Evolutionary conservation across 257 asterid genomes (phyloP).

Genomic region (Marsdenia floribunda): DNA sequence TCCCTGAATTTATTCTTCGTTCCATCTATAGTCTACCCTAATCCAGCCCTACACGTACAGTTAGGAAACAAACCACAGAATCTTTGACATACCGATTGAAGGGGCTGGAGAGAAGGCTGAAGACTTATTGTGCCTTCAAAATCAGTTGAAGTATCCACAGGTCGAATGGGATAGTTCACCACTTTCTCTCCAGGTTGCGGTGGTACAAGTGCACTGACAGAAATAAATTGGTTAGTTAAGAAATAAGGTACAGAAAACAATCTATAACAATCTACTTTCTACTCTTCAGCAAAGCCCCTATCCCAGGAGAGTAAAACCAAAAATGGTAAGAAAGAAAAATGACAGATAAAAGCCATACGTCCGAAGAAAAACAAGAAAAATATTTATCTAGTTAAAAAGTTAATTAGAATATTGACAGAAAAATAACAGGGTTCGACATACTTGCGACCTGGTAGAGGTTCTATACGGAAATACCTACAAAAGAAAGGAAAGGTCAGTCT

Average conservation of each 20-base stretch:
- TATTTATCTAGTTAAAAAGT: neutral
- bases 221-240: constrained; percentile 18
- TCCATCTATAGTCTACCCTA: no score
- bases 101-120: constrained; percentile 90
- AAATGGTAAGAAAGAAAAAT: neutral
- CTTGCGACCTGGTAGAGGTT: constrained; percentile 97
- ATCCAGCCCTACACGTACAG: constrained; percentile 1
- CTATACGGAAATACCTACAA: constrained; percentile 88
- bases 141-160: constrained; percentile 86
- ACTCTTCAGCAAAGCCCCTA: neutral
- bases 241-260: neutral
- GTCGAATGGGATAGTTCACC: constrained; percentile 85
- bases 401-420: neutral
- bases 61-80: constrained; percentile 17
- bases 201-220: constrained; percentile 71
- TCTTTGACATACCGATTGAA: constrained; percentile 62
- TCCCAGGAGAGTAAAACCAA: neutral
- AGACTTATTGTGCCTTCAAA: constrained; percentile 95
- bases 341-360: neutral
- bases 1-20: no score
- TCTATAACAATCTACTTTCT: neutral
- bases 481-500: constrained; percentile 4
- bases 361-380: neutral
- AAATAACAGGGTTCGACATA: constrained; percentile 33
- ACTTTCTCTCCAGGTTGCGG: constrained; percentile 93